Evolutionary conservation across 2,329 filamentous ascomycete species (phyloP).

Genomic region (Macrophomina tecta): DNA sequence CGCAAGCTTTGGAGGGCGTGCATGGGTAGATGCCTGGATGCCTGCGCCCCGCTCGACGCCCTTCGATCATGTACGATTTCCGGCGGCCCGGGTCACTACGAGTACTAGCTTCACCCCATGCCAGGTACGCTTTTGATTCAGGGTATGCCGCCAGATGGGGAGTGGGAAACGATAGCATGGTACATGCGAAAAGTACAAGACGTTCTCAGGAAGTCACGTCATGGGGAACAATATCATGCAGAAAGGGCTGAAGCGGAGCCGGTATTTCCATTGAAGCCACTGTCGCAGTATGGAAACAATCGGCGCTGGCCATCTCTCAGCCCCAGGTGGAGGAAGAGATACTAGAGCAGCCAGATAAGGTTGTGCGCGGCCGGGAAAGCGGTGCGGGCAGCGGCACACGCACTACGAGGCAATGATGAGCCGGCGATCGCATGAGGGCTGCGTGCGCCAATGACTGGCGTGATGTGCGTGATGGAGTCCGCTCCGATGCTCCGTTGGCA

Average conservation of each 20-base stretch:
- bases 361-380: slow-evolving; percentile 4
- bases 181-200: too few relatives aligned
- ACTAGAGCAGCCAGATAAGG: slow-evolving; percentile 8
- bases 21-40: not conserved
- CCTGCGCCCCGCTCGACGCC: slow-evolving; percentile 13
- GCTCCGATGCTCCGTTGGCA: not conserved
- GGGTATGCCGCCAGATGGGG: too few relatives aligned
- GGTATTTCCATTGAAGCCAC: too few relatives aligned
- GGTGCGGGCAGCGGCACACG: not conserved
- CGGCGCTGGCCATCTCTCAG: not conserved
- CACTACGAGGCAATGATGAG: not conserved
- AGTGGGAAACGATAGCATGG: too few relatives aligned
- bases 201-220: too few relatives aligned
- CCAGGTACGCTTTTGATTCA: not conserved
- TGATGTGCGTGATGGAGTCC: not conserved
- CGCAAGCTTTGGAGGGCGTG: not conserved
- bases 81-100: not conserved
- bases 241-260: too few relatives aligned
- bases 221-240: too few relatives aligned
- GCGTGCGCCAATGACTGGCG: not conserved
- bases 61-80: not conserved
- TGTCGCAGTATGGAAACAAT: too few relatives aligned
- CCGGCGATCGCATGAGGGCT: not conserved
- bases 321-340: not conserved
- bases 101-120: too few relatives aligned